These are phyloP conservation scores for Volvariella surrecta DNA, from an alignment of 1,284 basidiomycete species.

Conservation along the genomic window DNA sequence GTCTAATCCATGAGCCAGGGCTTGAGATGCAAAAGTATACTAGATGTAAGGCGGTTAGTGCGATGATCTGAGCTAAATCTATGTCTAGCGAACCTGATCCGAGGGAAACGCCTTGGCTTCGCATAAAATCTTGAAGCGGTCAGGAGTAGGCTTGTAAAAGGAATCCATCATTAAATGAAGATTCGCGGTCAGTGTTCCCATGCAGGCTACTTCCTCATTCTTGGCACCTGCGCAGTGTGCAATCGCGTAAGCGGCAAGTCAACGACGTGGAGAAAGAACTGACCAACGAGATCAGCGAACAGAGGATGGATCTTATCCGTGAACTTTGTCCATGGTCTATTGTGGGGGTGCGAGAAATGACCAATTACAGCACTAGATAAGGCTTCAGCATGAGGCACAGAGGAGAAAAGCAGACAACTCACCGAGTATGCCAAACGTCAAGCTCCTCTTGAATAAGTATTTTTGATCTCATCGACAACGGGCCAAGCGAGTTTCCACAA, in stretches of 20 bases:
- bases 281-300: conserved; percentile 82
- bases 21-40: conserved; percentile 95
- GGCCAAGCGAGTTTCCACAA: conserved; percentile 93
- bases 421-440: conserved; percentile 81
- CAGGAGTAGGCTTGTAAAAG: conserved; percentile 85
- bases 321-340: conserved; percentile 79
- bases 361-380: conserved; percentile 74
- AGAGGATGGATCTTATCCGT: conserved; percentile 66
- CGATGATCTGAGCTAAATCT: conserved; percentile 11
- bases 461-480: conserved; percentile 69
- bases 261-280: conserved; percentile 16
- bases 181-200: conserved; percentile 92
- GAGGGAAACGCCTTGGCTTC: conserved; percentile 94
- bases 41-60: conserved; percentile 22
- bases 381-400: background rate
- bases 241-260: conserved; percentile 11
- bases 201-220: conserved; percentile 86
- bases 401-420: conserved; percentile 16
- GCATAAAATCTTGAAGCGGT: conserved; percentile 91
- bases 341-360: conserved; percentile 85
- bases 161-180: conserved; percentile 90
- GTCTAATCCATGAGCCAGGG: conserved; percentile 71
- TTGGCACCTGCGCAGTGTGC: conserved; percentile 56
- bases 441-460: conserved; percentile 79
- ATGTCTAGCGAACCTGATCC: conserved; percentile 62